Evolutionary conservation across 2,329 filamentous ascomycete species (phyloP).

Genomic region (Zalaria obscura): DNA sequence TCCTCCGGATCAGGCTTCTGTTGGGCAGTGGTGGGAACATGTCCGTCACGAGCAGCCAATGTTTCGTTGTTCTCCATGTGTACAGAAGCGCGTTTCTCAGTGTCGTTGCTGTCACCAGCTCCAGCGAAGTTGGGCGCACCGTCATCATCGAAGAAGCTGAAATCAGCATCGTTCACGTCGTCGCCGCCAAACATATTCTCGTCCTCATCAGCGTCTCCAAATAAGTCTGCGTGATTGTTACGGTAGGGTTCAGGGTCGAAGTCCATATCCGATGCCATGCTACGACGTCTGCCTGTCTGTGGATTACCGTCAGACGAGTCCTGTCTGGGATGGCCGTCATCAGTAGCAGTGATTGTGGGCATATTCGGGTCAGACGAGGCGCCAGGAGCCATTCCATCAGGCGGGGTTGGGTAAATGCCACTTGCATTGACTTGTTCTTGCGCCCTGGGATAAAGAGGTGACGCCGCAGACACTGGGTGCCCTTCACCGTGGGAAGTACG

Average conservation of each 20-base stretch:
- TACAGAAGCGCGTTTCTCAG: background rate
- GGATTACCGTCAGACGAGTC: background rate
- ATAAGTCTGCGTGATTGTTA: constrained; percentile 39
- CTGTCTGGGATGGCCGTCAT: background rate
- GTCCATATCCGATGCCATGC: constrained; percentile 40
- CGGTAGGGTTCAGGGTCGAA: constrained; percentile 16
- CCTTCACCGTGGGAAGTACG: background rate
- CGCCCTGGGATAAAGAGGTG: constrained; percentile 7
- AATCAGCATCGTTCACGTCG: constrained; percentile 69
- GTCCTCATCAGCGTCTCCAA: constrained; percentile 52
- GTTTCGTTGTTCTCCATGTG: too few relatives aligned
- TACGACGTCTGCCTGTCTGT: background rate
- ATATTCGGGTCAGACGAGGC: constrained; percentile 9
- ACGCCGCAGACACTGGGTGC: constrained; percentile 27
- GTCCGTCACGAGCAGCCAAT: too few relatives aligned
- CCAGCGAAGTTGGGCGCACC: constrained; percentile 13
- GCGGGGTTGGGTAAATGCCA: constrained; percentile 55
- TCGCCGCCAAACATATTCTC: constrained; percentile 59
- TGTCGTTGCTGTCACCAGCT: background rate
- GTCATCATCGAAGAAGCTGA: constrained; percentile 66
- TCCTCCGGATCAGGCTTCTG: background rate
- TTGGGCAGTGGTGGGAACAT: background rate
- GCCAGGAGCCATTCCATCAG: constrained; percentile 42
- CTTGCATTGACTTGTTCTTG: constrained; percentile 28
- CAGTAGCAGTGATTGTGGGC: constrained; percentile 13